phyloP scores from a whole-genome alignment of 495 filamentous ascomycete species.

The Clohesyomyces aquaticus region DNA sequence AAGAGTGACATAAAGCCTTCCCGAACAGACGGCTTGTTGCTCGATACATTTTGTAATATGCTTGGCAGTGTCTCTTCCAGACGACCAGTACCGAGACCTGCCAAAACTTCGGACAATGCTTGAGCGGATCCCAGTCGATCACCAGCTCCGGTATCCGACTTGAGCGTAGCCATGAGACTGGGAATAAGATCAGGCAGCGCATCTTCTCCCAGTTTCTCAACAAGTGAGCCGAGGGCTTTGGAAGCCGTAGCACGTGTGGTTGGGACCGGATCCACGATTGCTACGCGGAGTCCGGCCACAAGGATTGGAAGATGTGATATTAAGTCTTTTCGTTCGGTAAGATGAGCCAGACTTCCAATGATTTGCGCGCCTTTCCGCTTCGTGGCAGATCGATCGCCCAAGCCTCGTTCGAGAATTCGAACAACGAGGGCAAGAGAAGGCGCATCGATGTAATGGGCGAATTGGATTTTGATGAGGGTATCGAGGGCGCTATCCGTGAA shows the following conservation, averaged over 20 bases:
- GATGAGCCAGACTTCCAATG: constrained; percentile 93
- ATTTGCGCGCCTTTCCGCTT: constrained; percentile 96
- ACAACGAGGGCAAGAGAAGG: constrained; percentile 93
- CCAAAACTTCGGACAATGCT: constrained; percentile 94
- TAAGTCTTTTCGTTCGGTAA: constrained; percentile 94
- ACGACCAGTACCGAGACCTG: constrained; percentile 86
- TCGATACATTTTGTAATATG: constrained; percentile 93
- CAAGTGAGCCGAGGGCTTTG: constrained; percentile 89
- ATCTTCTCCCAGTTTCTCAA: constrained; percentile 97
- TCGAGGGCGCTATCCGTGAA: constrained; percentile 95
- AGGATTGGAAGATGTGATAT: constrained; percentile 89
- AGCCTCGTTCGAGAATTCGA: constrained; percentile 89
- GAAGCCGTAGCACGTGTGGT: constrained; percentile 96
- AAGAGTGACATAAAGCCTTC: constrained; percentile 99
- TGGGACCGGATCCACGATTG: constrained; percentile 92
- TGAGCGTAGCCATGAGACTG: constrained; percentile 94
- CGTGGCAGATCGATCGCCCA: constrained; percentile 86
- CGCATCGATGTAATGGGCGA: constrained; percentile 94
- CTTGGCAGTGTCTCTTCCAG: constrained; percentile 96
- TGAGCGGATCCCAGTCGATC: constrained; percentile 95
- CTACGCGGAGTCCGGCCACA: constrained; percentile 84
- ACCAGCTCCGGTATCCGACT: constrained; percentile 93
- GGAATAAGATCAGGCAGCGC: constrained; percentile 96
- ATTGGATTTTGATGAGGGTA: constrained; percentile 90
- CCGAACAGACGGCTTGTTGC: constrained; percentile 83